A percentile compares a stretch with the other conserved stretches of the same genome.
These are phyloP conservation scores for Venturia asperata DNA, from an alignment of 2,329 filamentous ascomycete genomes.

Conservation along the genomic window DNA sequence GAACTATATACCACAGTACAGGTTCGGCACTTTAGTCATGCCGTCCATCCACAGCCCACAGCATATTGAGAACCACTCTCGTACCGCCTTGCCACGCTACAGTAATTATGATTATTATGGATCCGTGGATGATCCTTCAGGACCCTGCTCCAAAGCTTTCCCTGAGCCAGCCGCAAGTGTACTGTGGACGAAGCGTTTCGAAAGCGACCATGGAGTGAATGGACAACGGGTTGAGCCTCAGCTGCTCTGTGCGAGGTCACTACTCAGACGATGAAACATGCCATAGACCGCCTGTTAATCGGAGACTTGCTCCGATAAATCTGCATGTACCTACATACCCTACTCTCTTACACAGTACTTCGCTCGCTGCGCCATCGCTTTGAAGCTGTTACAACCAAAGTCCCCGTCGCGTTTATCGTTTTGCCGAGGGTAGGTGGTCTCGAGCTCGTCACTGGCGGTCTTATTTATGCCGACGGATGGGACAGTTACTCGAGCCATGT, in stretches of 20 bases:
- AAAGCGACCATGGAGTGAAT: background rate
- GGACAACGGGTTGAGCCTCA: conserved; percentile 10
- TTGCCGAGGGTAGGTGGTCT: background rate
- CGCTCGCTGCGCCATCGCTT: background rate
- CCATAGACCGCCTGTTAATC: background rate
- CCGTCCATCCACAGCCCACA: background rate
- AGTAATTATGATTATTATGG: background rate
- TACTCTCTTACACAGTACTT: conserved; percentile 1
- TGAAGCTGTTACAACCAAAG: background rate
- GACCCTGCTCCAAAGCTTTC: background rate
- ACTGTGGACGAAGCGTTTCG: background rate
- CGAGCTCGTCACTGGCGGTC: background rate
- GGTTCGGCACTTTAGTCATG: background rate
- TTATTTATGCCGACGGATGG: background rate
- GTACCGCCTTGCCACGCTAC: too few species aligned
- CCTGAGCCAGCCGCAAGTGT: background rate
- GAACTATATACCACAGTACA: background rate
- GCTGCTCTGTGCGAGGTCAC: background rate
- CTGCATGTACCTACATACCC: background rate
- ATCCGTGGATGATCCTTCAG: background rate
- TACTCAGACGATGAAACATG: conserved; percentile 15
- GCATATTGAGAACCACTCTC: too few species aligned
- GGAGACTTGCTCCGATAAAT: conserved; percentile 1
- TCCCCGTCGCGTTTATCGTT: too few species aligned
- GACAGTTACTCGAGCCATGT: background rate